phyloP scores from a whole-genome alignment of 2,329 filamentous ascomycete species.

The Fusarium kyushuense region DNA sequence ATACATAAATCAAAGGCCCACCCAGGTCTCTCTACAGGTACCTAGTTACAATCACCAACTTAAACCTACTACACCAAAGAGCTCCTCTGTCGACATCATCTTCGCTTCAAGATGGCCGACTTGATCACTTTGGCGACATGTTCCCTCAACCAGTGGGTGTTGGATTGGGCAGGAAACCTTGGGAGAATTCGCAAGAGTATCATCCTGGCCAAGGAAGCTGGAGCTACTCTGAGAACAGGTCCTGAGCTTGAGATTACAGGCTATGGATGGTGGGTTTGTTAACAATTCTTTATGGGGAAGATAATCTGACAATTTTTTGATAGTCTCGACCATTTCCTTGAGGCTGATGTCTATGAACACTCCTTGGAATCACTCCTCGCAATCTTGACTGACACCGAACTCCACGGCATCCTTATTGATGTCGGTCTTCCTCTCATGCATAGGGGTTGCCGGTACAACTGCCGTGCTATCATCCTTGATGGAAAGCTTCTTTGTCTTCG shows the following conservation, averaged over 20 bases:
- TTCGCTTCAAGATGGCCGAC: constrained; percentile 29
- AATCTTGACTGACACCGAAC: constrained; percentile 51
- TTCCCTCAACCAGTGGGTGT: constrained; percentile 55
- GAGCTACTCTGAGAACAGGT: constrained; percentile 72
- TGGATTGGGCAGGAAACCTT: constrained; percentile 64
- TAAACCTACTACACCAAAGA: background rate
- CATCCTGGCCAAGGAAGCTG: constrained; percentile 67
- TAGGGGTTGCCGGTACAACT: constrained; percentile 53
- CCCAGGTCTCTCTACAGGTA: constrained; percentile 1
- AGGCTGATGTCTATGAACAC: constrained; percentile 55
- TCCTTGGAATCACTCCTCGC: constrained; percentile 50
- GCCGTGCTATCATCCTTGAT: constrained; percentile 59
- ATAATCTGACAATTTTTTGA: background rate
- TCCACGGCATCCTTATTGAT: constrained; percentile 56
- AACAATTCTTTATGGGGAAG: background rate
- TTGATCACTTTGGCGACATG: constrained; percentile 52
- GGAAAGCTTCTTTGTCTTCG: constrained; percentile 77
- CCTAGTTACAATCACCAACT: background rate
- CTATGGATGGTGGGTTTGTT: constrained; percentile 43
- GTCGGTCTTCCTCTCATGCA: constrained; percentile 59
- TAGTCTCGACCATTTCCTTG: constrained; percentile 74
- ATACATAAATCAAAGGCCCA: constrained; percentile 28
- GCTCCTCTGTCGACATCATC: background rate
- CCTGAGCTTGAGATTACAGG: constrained; percentile 63
- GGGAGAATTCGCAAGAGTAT: constrained; percentile 74